Evolutionary conservation across 345 rosid genomes (phyloP).

Genomic region (Linum trigynum): DNA sequence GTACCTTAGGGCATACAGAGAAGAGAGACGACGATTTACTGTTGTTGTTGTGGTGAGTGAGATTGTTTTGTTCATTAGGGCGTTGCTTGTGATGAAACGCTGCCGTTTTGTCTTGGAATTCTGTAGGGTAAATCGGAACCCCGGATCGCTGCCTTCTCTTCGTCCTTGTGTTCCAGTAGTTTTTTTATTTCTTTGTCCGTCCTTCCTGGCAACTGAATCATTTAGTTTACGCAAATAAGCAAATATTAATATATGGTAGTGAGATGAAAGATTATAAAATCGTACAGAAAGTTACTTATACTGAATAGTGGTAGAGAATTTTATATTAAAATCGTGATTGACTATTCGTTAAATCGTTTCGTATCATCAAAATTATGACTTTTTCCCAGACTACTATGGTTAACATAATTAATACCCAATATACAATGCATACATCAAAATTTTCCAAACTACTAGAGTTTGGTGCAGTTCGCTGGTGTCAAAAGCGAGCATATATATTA

Average conservation of each 20-base stretch:
- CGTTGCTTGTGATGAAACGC: conserved; percentile 24
- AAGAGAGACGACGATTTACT: conserved; percentile 24
- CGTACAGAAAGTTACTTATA: too few species aligned
- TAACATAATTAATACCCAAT: too few species aligned
- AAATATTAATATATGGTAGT: not conserved
- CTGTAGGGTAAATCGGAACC: conserved; percentile 62
- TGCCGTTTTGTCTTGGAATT: conserved; percentile 26
- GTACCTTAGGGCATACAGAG: conserved; percentile 20
- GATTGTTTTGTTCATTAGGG: conserved; percentile 17
- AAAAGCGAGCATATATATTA: too few species aligned
- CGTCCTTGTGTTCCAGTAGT: conserved; percentile 79
- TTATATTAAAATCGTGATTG: too few species aligned
- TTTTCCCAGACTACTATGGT: too few species aligned
- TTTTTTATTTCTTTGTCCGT: conserved; percentile 86
- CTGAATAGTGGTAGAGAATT: too few species aligned
- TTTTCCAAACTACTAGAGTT: too few species aligned
- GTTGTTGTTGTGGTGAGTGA: conserved; percentile 13
- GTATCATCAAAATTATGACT: too few species aligned
- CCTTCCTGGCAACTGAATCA: conserved; percentile 72
- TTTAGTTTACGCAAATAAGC: not conserved
- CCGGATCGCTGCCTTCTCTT: conserved; percentile 72
- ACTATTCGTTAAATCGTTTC: too few species aligned
- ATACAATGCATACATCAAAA: too few species aligned
- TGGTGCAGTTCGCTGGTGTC: too few species aligned
- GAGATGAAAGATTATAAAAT: not conserved